phyloP scores from a whole-genome alignment of 495 filamentous ascomycete species.

The Aspergillus leporis region DNA sequence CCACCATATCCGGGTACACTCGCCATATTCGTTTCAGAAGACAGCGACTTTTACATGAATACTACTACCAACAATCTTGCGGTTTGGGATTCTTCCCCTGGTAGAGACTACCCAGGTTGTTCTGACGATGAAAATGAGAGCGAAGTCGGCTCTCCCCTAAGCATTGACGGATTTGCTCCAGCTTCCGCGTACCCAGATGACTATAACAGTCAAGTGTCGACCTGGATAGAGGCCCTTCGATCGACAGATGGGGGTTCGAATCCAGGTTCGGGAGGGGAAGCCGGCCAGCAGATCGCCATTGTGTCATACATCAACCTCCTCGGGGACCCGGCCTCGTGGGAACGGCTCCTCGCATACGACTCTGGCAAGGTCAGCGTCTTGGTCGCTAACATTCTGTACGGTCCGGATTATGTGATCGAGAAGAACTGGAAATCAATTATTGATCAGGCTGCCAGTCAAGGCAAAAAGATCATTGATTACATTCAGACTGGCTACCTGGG shows the following conservation, averaged over 20 bases:
- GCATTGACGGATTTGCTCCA: constrained; percentile 11
- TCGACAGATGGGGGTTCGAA: constrained; percentile 9
- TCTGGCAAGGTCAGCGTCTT: too few species aligned
- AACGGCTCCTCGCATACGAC: too few species aligned
- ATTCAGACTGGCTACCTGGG: too few species aligned
- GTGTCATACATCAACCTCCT: too few species aligned
- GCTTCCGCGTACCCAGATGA: constrained; percentile 4
- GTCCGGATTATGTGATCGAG: too few species aligned
- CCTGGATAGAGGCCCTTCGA: constrained; percentile 8
- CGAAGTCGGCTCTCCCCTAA: constrained; percentile 7
- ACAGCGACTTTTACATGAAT: constrained; percentile 8
- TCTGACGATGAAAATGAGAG: constrained; percentile 4
- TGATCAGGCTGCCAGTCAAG: too few species aligned
- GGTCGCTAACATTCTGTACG: too few species aligned
- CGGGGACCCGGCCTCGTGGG: too few species aligned
- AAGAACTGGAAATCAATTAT: too few species aligned
- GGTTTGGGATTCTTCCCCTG: constrained; percentile 8
- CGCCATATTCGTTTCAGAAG: constrained; percentile 6
- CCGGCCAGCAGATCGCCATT: too few species aligned
- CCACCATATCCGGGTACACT: constrained; percentile 4
- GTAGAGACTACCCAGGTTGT: constrained; percentile 7
- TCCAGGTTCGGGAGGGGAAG: too few species aligned
- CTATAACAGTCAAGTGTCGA: constrained; percentile 10
- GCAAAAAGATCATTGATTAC: too few species aligned
- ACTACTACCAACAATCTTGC: constrained; percentile 9